These are phyloP conservation scores for Fusarium sp. DNA, from an alignment of 2,329 filamentous ascomycete genomes.

Conservation along the genomic window DNA sequence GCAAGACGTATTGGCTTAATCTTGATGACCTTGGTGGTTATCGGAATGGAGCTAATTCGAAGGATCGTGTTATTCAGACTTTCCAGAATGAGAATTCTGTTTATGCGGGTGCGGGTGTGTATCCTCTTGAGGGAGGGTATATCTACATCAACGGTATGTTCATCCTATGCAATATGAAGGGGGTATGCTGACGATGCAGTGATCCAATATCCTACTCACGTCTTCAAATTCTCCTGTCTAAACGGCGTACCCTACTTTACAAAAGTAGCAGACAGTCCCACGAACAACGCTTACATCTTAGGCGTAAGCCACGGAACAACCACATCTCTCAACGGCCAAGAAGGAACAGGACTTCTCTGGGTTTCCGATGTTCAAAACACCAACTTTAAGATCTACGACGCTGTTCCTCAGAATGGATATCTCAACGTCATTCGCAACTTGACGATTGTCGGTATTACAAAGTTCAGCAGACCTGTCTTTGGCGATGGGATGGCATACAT, in stretches of 20 bases:
- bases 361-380: conserved; percentile 65
- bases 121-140: conserved; percentile 62
- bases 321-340: conserved; percentile 65
- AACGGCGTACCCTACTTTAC: conserved; percentile 65
- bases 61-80: conserved; percentile 59
- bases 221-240: conserved; percentile 69
- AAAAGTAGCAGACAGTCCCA: conserved; percentile 62
- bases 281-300: conserved; percentile 64
- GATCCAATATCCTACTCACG: conserved; percentile 65
- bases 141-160: conserved; percentile 61
- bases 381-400: conserved; percentile 65
- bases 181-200: conserved; percentile 48
- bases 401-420: conserved; percentile 59
- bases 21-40: conserved; percentile 57
- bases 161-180: too few relatives aligned
- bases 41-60: conserved; percentile 51
- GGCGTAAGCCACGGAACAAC: conserved; percentile 68
- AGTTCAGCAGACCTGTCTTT: conserved; percentile 69
- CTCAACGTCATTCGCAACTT: conserved; percentile 64
- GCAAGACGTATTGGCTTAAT: conserved; percentile 60
- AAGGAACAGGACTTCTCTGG: conserved; percentile 68
- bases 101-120: conserved; percentile 61
- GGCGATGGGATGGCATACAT: conserved; percentile 67
- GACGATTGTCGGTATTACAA: conserved; percentile 63
- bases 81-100: conserved; percentile 60